Base-by-base conservation (phyloP, 495 filamentous ascomycete species). In the Penicillium simplicissimum region DNA sequence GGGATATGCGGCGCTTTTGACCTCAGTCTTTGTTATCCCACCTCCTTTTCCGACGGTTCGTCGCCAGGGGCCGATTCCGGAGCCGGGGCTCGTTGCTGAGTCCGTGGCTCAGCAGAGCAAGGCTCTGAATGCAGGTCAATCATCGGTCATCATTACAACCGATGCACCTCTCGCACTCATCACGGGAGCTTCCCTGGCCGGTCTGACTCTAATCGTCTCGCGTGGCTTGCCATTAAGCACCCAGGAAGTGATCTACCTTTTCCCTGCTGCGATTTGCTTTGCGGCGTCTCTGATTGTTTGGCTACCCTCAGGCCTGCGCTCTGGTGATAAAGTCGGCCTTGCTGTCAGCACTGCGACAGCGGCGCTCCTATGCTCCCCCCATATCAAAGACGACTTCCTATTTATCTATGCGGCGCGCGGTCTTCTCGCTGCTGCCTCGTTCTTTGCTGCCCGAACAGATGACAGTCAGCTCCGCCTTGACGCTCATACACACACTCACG, bases 1-100 rank as follows among this genome's bases (percentile, higher is more conserved):
- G 17, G 83, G 84, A 13, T 85, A 86, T 61, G 34, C 76, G 3
- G 74, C 78, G 6, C 69, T 86, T 37, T 59, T 74, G 8, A 37
- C 75, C 7, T 82, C 81, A 0, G 60, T 81, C 6, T 77, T 84
- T 48, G 66, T 76, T 25, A 52, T 82, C 35, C 75, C 74, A 13
- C 76, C 76, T 11, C 78, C 80, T 15, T 79, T 82, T 43, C 72
- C 69, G 13, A 58, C 55, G 17, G 52, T 76, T 52, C 65, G 62
- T 33, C 65, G 28, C 11, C 52, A 65, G 36, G 67, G 67, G 11
- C 62, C 71, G 23, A 67, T 70, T 34, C 60, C 68, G 42, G 67
- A 69, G 51, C 64, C 67, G 8, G 74, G 68, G 15, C 62, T 76
- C 4, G 72, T 71, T 53, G 67, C 59, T 55, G 65, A 57, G 40